phyloP scores from a whole-genome alignment of 2,329 filamentous ascomycete genomes.

The Stemphylium vesicarium region DNA sequence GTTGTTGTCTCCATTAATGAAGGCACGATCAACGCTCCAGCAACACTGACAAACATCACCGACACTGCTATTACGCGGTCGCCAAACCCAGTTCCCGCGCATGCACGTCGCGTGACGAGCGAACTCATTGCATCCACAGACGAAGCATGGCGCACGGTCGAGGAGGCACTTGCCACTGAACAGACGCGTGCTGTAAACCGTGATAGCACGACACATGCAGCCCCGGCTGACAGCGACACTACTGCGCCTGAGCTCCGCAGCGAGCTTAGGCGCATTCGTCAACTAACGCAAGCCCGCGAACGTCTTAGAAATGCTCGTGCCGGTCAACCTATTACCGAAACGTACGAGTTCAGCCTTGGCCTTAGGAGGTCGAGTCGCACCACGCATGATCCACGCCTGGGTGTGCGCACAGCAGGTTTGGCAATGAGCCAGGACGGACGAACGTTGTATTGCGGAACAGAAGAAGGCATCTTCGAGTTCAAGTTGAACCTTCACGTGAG shows the following conservation, averaged over 20 bases:
- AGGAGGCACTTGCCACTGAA: constrained; percentile 54
- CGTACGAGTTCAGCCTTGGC: constrained; percentile 34
- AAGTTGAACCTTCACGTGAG: constrained; percentile 68
- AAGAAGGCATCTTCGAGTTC: constrained; percentile 79
- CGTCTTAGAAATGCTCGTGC: constrained; percentile 45
- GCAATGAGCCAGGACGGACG: constrained; percentile 57
- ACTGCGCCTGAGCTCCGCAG: constrained; percentile 40
- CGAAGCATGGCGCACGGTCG: constrained; percentile 57
- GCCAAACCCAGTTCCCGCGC: constrained; percentile 40
- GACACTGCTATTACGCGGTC: constrained; percentile 39
- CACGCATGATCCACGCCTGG: constrained; percentile 42
- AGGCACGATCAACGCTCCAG: constrained; percentile 30
- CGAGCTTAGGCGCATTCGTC: constrained; percentile 45
- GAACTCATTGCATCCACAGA: constrained; percentile 44
- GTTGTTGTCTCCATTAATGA: constrained; percentile 47
- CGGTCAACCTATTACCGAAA: constrained; percentile 28
- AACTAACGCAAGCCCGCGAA: constrained; percentile 46
- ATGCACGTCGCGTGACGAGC: constrained; percentile 37
- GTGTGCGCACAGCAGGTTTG: constrained; percentile 55
- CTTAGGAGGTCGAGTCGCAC: constrained; percentile 33
- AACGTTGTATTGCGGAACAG: constrained; percentile 57
- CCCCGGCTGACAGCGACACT: constrained; percentile 24
- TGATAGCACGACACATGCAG: constrained; percentile 13
- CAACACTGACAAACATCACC: constrained; percentile 34
- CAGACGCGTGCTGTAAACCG: constrained; percentile 32